Conservation (phyloP, 2,329 filamentous ascomycete genomes). For the Alternaria consortialis region DNA sequence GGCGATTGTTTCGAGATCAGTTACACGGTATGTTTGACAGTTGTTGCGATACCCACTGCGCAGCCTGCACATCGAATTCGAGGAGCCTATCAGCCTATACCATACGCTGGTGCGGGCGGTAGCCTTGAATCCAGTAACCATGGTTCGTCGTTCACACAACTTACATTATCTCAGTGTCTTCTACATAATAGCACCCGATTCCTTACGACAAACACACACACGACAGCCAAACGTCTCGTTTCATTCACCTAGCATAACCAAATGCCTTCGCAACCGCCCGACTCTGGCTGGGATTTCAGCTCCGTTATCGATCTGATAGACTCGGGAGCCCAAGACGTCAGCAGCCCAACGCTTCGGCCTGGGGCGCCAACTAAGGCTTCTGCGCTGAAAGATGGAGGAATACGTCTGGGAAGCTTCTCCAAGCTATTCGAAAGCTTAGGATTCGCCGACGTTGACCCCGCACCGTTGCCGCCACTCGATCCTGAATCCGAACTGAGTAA, state of each 20-base stretch:
- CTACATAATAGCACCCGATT: slow-evolving; percentile 25
- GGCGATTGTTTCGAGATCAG: slow-evolving; percentile 41
- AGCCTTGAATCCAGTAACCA: not conserved
- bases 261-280: slow-evolving; percentile 48
- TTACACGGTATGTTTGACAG: slow-evolving; percentile 35
- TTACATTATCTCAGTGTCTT: slow-evolving; percentile 26
- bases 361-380: slow-evolving; percentile 15
- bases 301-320: slow-evolving; percentile 56
- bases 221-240: not conserved
- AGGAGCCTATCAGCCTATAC: not conserved
- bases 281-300: slow-evolving; percentile 58
- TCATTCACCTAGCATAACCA: not conserved
- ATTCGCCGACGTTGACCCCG: slow-evolving; percentile 34
- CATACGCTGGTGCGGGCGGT: not conserved
- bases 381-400: slow-evolving; percentile 20
- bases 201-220: slow-evolving; percentile 8
- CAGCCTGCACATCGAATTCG: not conserved
- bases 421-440: slow-evolving; percentile 58
- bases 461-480: slow-evolving; percentile 33
- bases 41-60: slow-evolving; percentile 10
- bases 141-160: slow-evolving; percentile 14
- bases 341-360: slow-evolving; percentile 29
- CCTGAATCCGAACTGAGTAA: slow-evolving; percentile 49
- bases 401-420: slow-evolving; percentile 56
- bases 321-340: slow-evolving; percentile 32